Conservation (phyloP, 805 yeast genomes). For the Candida chauliodis region DNA sequence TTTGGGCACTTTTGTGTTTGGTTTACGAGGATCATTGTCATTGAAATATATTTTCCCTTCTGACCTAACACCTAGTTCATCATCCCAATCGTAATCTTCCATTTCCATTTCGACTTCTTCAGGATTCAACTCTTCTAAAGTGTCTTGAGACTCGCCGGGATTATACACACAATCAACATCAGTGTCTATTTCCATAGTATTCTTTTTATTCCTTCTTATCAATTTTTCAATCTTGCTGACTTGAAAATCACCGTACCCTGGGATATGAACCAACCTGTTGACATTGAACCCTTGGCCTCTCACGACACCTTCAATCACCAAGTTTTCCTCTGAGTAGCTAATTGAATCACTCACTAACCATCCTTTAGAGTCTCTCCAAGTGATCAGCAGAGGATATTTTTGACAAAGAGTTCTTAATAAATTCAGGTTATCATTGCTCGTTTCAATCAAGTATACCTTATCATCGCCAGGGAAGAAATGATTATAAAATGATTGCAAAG, state of each 20-base stretch:
- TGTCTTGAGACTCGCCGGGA: constrained; percentile 47
- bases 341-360: constrained; percentile 75
- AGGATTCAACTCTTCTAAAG: constrained; percentile 58
- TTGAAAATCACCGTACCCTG: constrained; percentile 88
- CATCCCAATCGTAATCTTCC: constrained; percentile 30
- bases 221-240: constrained; percentile 61
- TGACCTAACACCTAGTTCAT: constrained; percentile 45
- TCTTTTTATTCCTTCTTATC: constrained; percentile 5
- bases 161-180: constrained; percentile 21
- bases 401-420: constrained; percentile 78
- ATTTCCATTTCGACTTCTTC: constrained; percentile 47
- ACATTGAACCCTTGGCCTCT: constrained; percentile 84
- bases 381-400: constrained; percentile 76
- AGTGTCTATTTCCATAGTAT: constrained; percentile 16
- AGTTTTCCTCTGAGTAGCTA: constrained; percentile 27
- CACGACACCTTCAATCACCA: constrained; percentile 76
- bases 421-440: constrained; percentile 63
- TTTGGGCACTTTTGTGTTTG: constrained; percentile 43
- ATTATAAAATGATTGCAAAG: constrained; percentile 37
- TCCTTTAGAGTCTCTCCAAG: constrained; percentile 93
- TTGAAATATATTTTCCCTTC: constrained; percentile 54
- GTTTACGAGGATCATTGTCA: constrained; percentile 13
- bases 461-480: constrained; percentile 65
- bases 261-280: constrained; percentile 77
- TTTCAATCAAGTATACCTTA: constrained; percentile 68